Percentiles rank a stretch among this genome's conserved stretches.
Evolutionary conservation across 2,329 filamentous ascomycete species (phyloP).

Genomic region (Fusarium cyanostomum): DNA sequence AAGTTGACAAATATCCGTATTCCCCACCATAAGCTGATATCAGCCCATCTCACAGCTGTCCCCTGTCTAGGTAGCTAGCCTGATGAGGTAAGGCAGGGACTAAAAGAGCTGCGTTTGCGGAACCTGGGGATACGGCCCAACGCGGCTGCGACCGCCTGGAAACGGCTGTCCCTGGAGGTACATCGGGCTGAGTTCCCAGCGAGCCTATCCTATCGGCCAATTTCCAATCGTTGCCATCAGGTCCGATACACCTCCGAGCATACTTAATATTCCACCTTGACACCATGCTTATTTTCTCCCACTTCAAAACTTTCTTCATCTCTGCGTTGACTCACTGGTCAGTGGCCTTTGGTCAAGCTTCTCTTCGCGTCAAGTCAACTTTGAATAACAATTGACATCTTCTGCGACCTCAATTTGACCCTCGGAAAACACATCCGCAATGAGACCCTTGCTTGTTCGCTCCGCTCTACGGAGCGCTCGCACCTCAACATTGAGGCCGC

Average conservation of each 20-base stretch:
- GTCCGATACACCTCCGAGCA: conserved; percentile 43
- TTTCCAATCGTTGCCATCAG: conserved; percentile 34
- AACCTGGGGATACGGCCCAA: conserved; percentile 37
- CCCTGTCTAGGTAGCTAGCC: conserved; percentile 16
- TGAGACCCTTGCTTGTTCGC: conserved; percentile 47
- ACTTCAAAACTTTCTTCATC: conserved; percentile 1
- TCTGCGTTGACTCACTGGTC: neutral
- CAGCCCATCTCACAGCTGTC: conserved; percentile 7
- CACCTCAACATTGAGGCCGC: conserved; percentile 51
- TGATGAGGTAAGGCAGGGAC: conserved; percentile 11
- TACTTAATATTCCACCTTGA: conserved; percentile 32
- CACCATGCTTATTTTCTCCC: conserved; percentile 2
- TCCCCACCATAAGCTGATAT: conserved; percentile 34
- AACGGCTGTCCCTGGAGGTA: conserved; percentile 38
- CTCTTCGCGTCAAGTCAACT: neutral
- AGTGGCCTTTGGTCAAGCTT: neutral
- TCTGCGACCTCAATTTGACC: neutral
- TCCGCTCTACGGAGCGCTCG: conserved; percentile 50
- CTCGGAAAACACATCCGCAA: conserved; percentile 27
- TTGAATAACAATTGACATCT: conserved; percentile 8
- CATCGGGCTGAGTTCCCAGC: conserved; percentile 31
- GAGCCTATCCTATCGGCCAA: conserved; percentile 31
- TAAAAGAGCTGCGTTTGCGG: conserved; percentile 16
- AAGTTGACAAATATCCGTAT: conserved; percentile 39
- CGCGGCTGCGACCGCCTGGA: conserved; percentile 40